These are phyloP conservation scores for Kappamyces sp. DNA, from an alignment of 192 early-diverging fungal genomes.

Conservation along the genomic window DNA sequence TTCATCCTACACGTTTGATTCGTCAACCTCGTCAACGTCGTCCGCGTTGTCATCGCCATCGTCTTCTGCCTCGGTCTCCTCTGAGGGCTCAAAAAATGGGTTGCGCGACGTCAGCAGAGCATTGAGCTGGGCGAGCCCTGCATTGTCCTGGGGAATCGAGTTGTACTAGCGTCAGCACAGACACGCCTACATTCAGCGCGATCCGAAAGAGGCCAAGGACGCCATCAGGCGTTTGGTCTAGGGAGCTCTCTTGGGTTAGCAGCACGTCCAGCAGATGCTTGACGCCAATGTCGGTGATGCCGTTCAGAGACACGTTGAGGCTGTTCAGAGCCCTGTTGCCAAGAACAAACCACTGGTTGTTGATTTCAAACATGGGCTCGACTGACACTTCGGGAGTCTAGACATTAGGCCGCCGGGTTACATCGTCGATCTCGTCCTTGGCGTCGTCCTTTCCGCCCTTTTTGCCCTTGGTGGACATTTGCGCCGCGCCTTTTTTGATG, in stretches of 20 bases:
- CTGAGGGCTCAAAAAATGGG: conserved; percentile 24
- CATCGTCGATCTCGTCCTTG: conserved; percentile 48
- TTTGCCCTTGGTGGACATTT: conserved; percentile 20
- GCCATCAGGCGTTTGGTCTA: conserved; percentile 32
- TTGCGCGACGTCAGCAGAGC: conserved; percentile 26
- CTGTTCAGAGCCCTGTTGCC: conserved; percentile 46
- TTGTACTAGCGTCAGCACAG: conserved; percentile 24
- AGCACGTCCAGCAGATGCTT: conserved; percentile 37
- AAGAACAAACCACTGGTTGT: conserved; percentile 42
- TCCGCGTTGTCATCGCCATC: not conserved
- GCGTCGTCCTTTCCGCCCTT: conserved; percentile 45
- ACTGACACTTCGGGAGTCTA: not conserved
- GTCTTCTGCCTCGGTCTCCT: not conserved
- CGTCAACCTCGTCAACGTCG: not conserved
- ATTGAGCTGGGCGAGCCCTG: conserved; percentile 14
- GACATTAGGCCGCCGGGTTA: conserved; percentile 7
- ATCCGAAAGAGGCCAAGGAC: conserved; percentile 33
- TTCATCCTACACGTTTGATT: no score
- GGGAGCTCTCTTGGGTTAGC: conserved; percentile 37
- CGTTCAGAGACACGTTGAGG: conserved; percentile 37
- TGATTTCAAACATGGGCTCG: conserved; percentile 50
- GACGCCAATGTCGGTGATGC: conserved; percentile 33
- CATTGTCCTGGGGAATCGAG: conserved; percentile 15
- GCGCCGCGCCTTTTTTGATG: conserved; percentile 4
- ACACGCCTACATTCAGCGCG: conserved; percentile 19